phyloP scores from a whole-genome alignment of 495 filamentous ascomycete genomes.

The Lepraria neglecta region DNA sequence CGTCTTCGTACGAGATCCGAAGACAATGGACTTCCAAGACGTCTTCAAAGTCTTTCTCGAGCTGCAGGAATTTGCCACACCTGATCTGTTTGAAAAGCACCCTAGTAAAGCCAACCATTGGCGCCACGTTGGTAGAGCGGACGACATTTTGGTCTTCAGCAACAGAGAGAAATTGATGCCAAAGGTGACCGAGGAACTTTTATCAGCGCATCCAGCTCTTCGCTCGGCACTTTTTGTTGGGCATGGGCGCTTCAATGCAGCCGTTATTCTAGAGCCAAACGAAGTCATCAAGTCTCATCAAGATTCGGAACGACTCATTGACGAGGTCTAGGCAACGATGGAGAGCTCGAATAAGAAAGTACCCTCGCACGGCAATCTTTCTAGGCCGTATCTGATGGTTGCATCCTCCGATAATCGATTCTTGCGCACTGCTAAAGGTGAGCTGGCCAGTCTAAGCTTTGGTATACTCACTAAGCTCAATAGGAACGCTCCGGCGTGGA shows the following conservation, averaged over 20 bases:
- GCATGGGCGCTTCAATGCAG: background rate
- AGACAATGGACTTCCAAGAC: background rate
- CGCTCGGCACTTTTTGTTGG: background rate
- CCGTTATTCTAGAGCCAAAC: background rate
- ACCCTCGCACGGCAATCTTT: background rate
- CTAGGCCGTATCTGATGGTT: background rate
- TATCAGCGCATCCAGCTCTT: background rate
- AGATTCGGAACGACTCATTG: background rate
- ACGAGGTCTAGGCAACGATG: background rate
- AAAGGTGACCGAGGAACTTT: background rate
- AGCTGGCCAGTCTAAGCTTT: background rate
- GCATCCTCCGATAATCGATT: background rate
- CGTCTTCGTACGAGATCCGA: background rate
- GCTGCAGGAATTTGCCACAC: background rate
- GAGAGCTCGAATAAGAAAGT: background rate
- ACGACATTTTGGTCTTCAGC: background rate
- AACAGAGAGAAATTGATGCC: conserved; percentile 3
- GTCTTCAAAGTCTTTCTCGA: background rate
- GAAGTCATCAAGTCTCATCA: background rate
- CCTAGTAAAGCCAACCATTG: background rate
- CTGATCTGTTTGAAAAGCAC: background rate
- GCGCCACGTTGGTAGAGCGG: background rate
- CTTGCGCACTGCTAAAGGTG: background rate
- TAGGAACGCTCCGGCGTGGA: too few species aligned
- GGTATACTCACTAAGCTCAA: background rate